These are phyloP conservation scores for Diaporthe destruens DNA, from an alignment of 2,329 filamentous ascomycete species.

Conservation along the genomic window DNA sequence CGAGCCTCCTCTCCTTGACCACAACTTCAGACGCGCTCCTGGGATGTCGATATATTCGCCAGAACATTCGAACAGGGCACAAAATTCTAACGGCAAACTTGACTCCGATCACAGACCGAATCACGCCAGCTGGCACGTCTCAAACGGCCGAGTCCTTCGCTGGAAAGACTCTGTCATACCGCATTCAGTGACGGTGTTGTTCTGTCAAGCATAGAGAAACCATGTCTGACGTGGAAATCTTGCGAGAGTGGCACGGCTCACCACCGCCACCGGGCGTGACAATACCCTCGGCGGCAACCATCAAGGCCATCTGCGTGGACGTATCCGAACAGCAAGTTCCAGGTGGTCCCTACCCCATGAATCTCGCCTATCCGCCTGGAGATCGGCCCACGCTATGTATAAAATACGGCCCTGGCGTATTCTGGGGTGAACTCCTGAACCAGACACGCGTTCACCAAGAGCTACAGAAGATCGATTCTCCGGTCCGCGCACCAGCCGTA, in stretches of 20 bases:
- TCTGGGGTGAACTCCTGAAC: background rate
- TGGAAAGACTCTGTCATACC: too few species aligned
- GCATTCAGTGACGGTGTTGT: too few species aligned
- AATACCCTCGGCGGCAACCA: constrained; percentile 7
- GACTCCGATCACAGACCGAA: too few species aligned
- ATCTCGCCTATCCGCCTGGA: background rate
- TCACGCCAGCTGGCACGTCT: too few species aligned
- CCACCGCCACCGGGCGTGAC: background rate
- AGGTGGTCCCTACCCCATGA: background rate
- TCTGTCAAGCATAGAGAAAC: background rate
- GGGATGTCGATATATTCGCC: too few species aligned
- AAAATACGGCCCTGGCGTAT: background rate
- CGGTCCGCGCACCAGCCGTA: constrained; percentile 5
- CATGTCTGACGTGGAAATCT: constrained; percentile 1
- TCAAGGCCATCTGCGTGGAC: constrained; percentile 3
- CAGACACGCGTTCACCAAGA: constrained; percentile 13
- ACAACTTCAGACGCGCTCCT: too few species aligned
- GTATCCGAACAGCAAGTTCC: background rate
- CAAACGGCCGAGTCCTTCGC: too few species aligned
- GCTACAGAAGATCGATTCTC: constrained; percentile 18
- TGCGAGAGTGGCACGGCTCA: constrained; percentile 7
- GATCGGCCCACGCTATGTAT: constrained; percentile 14
- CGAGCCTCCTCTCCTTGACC: too few species aligned
- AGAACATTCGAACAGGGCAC: too few species aligned
- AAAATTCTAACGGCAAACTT: too few species aligned